These are phyloP conservation scores for Amanita pseudoporphyria DNA, from an alignment of 768 basidiomycete genomes.

Conservation along the genomic window DNA sequence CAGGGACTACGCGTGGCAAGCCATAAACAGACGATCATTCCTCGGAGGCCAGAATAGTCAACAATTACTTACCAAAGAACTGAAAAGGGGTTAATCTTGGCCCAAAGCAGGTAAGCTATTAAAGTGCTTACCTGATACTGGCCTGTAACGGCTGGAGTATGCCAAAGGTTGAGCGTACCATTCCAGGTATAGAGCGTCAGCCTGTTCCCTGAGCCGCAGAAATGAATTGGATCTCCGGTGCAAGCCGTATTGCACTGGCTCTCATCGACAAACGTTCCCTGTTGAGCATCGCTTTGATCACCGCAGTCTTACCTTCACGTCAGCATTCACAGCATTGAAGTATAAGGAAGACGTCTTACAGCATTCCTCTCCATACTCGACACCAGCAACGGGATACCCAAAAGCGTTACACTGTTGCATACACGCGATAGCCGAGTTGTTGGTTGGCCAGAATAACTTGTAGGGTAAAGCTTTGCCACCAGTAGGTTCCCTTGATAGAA, in stretches of 20 bases:
- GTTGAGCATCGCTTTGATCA: conserved; percentile 46
- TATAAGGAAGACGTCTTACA: conserved; percentile 38
- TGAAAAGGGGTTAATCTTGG: conserved; percentile 10
- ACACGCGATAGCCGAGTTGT: conserved; percentile 58
- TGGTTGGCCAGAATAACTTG: conserved; percentile 45
- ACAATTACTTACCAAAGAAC: conserved; percentile 38
- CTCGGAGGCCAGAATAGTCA: neutral
- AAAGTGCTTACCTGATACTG: conserved; percentile 49
- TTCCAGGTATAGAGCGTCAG: conserved; percentile 48
- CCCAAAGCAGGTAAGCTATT: too few species aligned
- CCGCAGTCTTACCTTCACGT: conserved; percentile 49
- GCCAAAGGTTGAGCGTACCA: conserved; percentile 49
- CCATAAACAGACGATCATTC: conserved; percentile 3
- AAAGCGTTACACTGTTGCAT: conserved; percentile 59
- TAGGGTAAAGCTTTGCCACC: conserved; percentile 45
- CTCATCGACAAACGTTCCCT: conserved; percentile 28
- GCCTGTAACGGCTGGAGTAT: conserved; percentile 55
- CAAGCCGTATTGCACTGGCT: conserved; percentile 44
- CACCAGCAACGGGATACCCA: conserved; percentile 63
- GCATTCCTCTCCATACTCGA: conserved; percentile 65
- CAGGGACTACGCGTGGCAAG: conserved; percentile 28
- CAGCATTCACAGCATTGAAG: neutral
- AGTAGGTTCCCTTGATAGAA: conserved; percentile 35
- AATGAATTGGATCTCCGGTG: conserved; percentile 58
- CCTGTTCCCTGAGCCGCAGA: conserved; percentile 53